Evolutionary conservation across 345 rosid genomes (phyloP).

Genomic region (Syzygium jambos): DNA sequence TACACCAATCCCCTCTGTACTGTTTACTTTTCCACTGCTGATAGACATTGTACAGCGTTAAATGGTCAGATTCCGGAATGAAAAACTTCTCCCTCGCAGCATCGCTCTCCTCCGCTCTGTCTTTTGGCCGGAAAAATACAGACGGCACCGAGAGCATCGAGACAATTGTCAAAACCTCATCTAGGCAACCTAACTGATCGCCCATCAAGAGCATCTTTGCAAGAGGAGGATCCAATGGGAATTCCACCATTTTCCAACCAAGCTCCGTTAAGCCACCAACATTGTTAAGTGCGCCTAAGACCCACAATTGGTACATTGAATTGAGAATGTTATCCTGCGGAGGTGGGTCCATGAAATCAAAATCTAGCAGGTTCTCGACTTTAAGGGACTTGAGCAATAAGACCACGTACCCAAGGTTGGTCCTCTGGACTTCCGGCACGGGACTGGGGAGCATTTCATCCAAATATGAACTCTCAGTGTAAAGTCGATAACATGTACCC

Average conservation of each 20-base stretch:
- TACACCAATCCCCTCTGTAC: constrained; percentile 96
- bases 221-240: constrained; percentile 94
- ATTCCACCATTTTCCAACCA: constrained; percentile 99
- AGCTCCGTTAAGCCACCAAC: constrained; percentile 79
- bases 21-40: constrained; percentile 94
- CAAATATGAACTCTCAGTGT: constrained; percentile 81
- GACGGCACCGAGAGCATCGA: constrained; percentile 99
- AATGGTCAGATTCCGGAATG: constrained; percentile 92
- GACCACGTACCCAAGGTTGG: constrained; percentile 94
- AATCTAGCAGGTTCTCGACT: constrained; percentile 81
- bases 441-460: constrained; percentile 87
- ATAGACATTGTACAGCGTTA: constrained; percentile 77
- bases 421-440: constrained; percentile 95
- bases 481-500: constrained; percentile 91
- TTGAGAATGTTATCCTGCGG: constrained; percentile 97
- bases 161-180: constrained; percentile 94
- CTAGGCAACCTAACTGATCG: constrained; percentile 60
- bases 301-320: constrained; percentile 99
- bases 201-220: constrained; percentile 99
- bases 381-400: constrained; percentile 88
- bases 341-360: constrained; percentile 99
- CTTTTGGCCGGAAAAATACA: constrained; percentile 94
- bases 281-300: constrained; percentile 87
- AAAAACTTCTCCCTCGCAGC: constrained; percentile 85
- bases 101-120: constrained; percentile 93